A percentile compares a stretch with the other conserved stretches of the same genome.
phyloP scores from a whole-genome alignment of 192 early-diverging fungal species.

The Kickxella alabastrina region DNA sequence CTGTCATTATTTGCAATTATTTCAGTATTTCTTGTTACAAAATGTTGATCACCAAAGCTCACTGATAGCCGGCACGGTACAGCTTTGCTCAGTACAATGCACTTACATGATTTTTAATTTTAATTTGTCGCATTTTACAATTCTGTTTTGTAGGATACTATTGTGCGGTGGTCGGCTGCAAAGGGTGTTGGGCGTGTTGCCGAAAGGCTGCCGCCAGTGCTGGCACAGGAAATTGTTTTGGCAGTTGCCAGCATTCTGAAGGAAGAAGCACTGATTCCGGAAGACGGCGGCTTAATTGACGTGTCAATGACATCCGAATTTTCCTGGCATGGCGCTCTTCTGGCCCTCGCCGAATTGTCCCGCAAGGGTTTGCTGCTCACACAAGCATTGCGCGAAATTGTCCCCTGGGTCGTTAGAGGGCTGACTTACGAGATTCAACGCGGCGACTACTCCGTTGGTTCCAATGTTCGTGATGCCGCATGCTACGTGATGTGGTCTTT shows the following conservation, averaged over 20 bases:
- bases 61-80: no score
- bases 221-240: slow-evolving; percentile 79
- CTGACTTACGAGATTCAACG: slow-evolving; percentile 86
- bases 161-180: slow-evolving; percentile 96
- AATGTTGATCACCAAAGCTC: no score
- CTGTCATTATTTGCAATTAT: no score
- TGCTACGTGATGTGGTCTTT: slow-evolving; percentile 99
- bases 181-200: slow-evolving; percentile 92
- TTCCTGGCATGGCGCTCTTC: slow-evolving; percentile 92
- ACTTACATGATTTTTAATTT: not conserved
- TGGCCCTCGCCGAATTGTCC: slow-evolving; percentile 89
- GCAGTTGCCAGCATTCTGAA: slow-evolving; percentile 74
- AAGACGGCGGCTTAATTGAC: slow-evolving; percentile 53
- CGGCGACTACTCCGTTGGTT: slow-evolving; percentile 86
- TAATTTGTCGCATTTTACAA: not conserved
- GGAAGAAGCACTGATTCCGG: slow-evolving; percentile 66
- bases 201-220: slow-evolving; percentile 69
- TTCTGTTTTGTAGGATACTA: slow-evolving; percentile 65
- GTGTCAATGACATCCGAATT: slow-evolving; percentile 77
- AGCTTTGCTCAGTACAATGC: no score
- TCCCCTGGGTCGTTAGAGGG: slow-evolving; percentile 81
- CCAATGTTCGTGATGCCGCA: slow-evolving; percentile 92
- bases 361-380: slow-evolving; percentile 80
- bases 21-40: no score
- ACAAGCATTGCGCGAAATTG: slow-evolving; percentile 59